A percentile compares a stretch with the other conserved stretches of the same genome.
phyloP scores from a whole-genome alignment of 257 asterid species.

The Parsonsia alboflavescens region DNA sequence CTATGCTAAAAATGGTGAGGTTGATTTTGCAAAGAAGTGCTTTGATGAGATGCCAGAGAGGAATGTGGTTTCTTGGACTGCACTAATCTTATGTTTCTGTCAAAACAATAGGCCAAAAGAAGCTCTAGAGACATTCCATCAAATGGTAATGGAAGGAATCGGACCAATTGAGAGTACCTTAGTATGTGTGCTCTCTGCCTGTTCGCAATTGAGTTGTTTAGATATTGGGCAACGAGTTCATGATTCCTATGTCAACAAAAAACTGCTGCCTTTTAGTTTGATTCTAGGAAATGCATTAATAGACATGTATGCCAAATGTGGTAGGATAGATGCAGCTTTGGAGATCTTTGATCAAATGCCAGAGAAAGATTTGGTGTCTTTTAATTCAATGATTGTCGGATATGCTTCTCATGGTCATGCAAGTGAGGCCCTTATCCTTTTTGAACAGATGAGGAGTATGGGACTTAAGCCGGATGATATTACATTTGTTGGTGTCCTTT shows the following conservation, averaged over 20 bases:
- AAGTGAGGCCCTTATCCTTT: slow-evolving; percentile 42
- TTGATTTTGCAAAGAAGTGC: slow-evolving; percentile 48
- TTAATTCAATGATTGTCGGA: slow-evolving; percentile 64
- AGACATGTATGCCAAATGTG: slow-evolving; percentile 76
- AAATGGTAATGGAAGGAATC: slow-evolving; percentile 52
- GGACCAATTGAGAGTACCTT: slow-evolving; percentile 56
- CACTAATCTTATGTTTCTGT: slow-evolving; percentile 68
- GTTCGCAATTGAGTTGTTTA: slow-evolving; percentile 62
- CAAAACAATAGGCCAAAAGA: slow-evolving; percentile 61
- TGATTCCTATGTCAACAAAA: slow-evolving; percentile 43
- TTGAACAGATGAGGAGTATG: slow-evolving; percentile 33
- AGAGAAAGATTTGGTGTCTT: slow-evolving; percentile 57
- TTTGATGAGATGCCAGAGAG: slow-evolving; percentile 64
- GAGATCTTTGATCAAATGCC: slow-evolving; percentile 48
- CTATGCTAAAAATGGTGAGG: slow-evolving; percentile 52
- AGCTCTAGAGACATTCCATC: slow-evolving; percentile 51
- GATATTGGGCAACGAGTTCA: slow-evolving; percentile 41
- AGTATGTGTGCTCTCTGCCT: slow-evolving; percentile 72
- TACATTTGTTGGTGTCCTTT: slow-evolving; percentile 65
- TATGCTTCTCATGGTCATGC: slow-evolving; percentile 71
- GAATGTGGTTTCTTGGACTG: slow-evolving; percentile 76
- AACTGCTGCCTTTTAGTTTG: slow-evolving; percentile 29
- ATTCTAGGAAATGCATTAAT: slow-evolving; percentile 55
- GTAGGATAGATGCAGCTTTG: slow-evolving; percentile 45
- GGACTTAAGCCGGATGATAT: slow-evolving; percentile 58